Evolutionary conservation across 495 filamentous ascomycete genomes (phyloP), one percentile per base, ranked within the genome.

Genomic region (Symbiotaphrina buchneri): DNA sequence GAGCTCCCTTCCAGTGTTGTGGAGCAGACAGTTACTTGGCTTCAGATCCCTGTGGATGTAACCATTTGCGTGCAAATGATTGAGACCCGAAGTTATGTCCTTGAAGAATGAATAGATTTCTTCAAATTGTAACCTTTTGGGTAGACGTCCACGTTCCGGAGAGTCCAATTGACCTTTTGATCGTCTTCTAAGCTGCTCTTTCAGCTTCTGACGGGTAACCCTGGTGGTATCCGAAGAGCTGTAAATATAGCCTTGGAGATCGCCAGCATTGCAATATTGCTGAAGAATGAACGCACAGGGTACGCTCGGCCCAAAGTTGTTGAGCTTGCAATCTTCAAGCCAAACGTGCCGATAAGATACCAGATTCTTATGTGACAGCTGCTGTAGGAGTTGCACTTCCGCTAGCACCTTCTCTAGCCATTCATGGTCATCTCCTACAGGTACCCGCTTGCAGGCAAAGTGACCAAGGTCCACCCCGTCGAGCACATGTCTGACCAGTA

Each of bases 21-120:
- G 77, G 2, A 97, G 55, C n/a, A 97, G 59, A 40, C 87, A 97
- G 44, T 97, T 97, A 43, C 76, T 80, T 3, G 87, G 87, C 46
- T 97, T 97, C 4, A 97, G 61, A 48, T 97, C 87, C 27, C 87
- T 69, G 42, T 97, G 87, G 18, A 97, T 91, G 52, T 91, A 97
- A 18, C 81, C 82, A 42, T 85, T 79, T n/a, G 60, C 62, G 45
- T 97, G 87, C 6, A 97, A 64, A 49, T 93, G 80, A 14, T 81
- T 74, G 17, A 97, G 55, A 1, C 87, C 87, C 0, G 81, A 82
- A 0, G 84, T 82, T 40, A 95, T 85, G 43, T 95, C 90, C 48
- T 77, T 76, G 59, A 95, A 95, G 36, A 97, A 81, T 3, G 84
- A 87, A 41, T 91, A 87, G 17, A 97, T 94, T 41, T 95, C 74